Base-by-base conservation (phyloP, 768 basidiomycete genomes). In the Auricularia sp. region DNA sequence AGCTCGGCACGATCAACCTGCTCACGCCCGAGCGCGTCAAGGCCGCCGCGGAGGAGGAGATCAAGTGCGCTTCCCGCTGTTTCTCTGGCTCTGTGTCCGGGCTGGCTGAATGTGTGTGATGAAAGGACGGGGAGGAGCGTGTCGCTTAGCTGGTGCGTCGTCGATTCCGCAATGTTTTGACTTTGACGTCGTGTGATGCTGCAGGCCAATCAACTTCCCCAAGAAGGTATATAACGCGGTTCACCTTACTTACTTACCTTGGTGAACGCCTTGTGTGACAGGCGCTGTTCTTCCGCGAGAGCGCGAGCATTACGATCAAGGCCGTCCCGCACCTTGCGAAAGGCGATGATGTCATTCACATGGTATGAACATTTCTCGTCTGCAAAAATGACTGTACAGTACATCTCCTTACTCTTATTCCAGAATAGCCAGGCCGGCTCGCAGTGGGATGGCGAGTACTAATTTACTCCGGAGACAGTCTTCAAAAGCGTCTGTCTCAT, bases 351-450 rank as follows among this genome's bases (percentile, higher is more conserved):
- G 47, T 51, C 47, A 51, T 51, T 10, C 47, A 51, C 21, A 51
- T 51, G 47, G 47, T 51, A 51, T 1, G 14, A 10, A 1, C 10
- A 11, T 44, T 11, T 44, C 43, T 29, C 29, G 29, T 29, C 29
- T 29, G 29, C 2, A 29, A 0, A 29, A 29, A 29, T 29, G 29
- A 29, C 29, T 29, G 29, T 29, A 1, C 23, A 23, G 23, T 23
- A 1, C 29, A 29, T 29, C 29, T 29, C 29, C 29, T 29, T 29
- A 29, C 29, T 29, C 29, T 29, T 29, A 29, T 51, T 21, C 8
- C 7, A 51, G 47, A 87, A 88, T 66, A 86, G 86, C 0, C 87
- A 88, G 74, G 86, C 86, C 0, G 85, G 86, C 7, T 79, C 84
- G 3, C 86, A 88, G 68, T 87, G 86, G 86, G 87, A 88, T 67